Evolutionary conservation across 805 yeast species (phyloP), one percentile per base, ranked within the genome.

Genomic region (Martiniozyma abietophila): DNA sequence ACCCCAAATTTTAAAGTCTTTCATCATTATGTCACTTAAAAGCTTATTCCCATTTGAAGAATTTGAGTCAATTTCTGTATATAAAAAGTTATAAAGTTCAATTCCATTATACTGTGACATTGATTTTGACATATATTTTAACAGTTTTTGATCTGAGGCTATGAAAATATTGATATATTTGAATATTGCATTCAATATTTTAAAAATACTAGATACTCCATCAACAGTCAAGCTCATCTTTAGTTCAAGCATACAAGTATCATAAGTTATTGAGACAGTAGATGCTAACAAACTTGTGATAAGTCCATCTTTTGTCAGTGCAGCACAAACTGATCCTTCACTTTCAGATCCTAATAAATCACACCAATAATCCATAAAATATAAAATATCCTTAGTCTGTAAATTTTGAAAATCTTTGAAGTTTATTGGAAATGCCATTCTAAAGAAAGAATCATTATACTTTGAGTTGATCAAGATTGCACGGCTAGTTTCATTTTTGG

Each of bases 331-430:
- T 0, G 84, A 70, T 0, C 67, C 67, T 2, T 43, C 36, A 4
- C 74, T 54, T 53, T 80, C 89, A 50, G 74, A 76, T 1, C 89
- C 89, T 32, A 78, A 54, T 0, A 79, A 34, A 30, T 69, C 69
- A 35, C 74, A 64, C 78, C 84, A 74, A 4, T 65, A 50, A 8
- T 53, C 52, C 20, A 59, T 54, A 29, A 58, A 63, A 8, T 64
- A 48, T 8, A 35, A 26, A 2, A 54, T 10, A 17, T 59, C 57
- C 25, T 38, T 48, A 5, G 39, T 8, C 1, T 49, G 23, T 9
- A 54, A 19, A 3, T 16, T 30, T 10, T 10, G 10, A 5, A 42
- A 24, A 6, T 22, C 15, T 1, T 33, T 34, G 1, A 39, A 30
- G 4, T 31, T 18, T 8, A 53, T 20, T 0, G 56, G 56, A 50